Base-by-base conservation (phyloP, 352 stramenopile genomes). In the Phytopythium oedochilum region DNA sequence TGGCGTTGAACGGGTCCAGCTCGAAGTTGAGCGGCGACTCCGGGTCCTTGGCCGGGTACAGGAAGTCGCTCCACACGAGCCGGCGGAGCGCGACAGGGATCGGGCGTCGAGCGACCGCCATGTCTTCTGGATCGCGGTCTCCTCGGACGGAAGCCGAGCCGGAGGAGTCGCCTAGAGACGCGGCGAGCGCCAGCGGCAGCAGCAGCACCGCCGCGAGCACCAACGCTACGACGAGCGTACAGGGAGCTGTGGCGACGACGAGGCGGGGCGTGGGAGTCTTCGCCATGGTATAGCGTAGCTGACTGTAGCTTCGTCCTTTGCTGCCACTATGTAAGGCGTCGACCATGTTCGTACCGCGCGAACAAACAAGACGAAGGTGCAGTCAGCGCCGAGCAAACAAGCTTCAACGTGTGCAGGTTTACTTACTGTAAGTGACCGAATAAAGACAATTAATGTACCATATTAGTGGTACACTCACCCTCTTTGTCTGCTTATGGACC, bases 1-100 rank as follows among this genome's bases (percentile, higher is more conserved):
- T 40, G 28, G 40, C 52, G 18, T 57, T 59, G 54, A 36, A 55
- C 53, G 36, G 59, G 53, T 64, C 53, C 58, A 70, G 47, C 57
- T 57, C 31, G 49, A 63, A 53, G 46, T 63, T 61, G 38, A 59
- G 43, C 50, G 44, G 43, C 35, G 43, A 60, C 26, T 52, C 34
- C n/a, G 42, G 38, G 51, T 63, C 39, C 36, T 15, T 26, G 20
- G 29, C 36, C 48, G 48, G 48, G 47, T 61, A 55, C 46, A 61
- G 46, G 32, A 61, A 61, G 42, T 61, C 55, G 38, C 55, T 61
- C 55, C 47, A 61, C 31, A 43, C 25, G 31, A 53, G 35, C 29
- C 38, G 35, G 2, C 55, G 45, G 18, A 14, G 25, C 25, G 28
- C 26, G 2, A 35, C 20, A 10, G 40, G 40, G 22, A 46, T 46